Percentiles rank a stretch among this genome's conserved stretches.
phyloP scores from a whole-genome alignment of 495 filamentous ascomycete genomes.

The Aspergillus wentii region DNA sequence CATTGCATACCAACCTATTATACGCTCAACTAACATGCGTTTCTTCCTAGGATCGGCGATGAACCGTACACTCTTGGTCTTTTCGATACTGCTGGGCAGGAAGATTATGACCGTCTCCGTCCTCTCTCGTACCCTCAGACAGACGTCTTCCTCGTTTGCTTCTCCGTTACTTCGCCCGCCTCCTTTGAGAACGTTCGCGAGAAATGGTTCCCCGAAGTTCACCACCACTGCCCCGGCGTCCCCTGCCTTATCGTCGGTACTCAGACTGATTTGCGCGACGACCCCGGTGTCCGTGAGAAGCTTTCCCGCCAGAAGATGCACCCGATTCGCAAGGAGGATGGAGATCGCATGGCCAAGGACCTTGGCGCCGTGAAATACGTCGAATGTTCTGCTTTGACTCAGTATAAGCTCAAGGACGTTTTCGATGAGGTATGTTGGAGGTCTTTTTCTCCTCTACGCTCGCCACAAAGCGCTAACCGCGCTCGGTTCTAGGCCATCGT shows the following conservation, averaged over 20 bases:
- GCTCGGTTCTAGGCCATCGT: conserved; percentile 66
- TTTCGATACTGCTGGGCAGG: conserved; percentile 98
- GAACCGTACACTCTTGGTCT: conserved; percentile 96
- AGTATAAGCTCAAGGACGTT: conserved; percentile 98
- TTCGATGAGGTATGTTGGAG: conserved; percentile 86
- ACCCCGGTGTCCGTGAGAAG: conserved; percentile 83
- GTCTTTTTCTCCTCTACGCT: neutral
- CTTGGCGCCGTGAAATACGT: conserved; percentile 96
- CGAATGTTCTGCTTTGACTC: conserved; percentile 94
- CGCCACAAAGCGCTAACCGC: too few species aligned
- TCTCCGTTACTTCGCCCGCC: conserved; percentile 96
- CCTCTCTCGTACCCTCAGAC: conserved; percentile 97
- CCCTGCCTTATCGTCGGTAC: conserved; percentile 98
- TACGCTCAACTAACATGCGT: conserved; percentile 5
- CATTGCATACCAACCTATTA: too few species aligned
- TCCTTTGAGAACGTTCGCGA: conserved; percentile 99
- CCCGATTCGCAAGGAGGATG: conserved; percentile 86
- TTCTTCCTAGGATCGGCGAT: conserved; percentile 80
- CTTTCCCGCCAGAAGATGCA: conserved; percentile 91
- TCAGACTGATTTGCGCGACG: conserved; percentile 93
- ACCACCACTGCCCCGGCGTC: conserved; percentile 96
- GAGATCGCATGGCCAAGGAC: conserved; percentile 94
- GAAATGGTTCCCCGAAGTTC: conserved; percentile 98
- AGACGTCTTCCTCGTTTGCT: conserved; percentile 98
- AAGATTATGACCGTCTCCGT: conserved; percentile 97